Evolutionary conservation across 768 basidiomycete genomes (phyloP), one percentile per base, ranked within the genome.

Genomic region (Trametes coccinea): DNA sequence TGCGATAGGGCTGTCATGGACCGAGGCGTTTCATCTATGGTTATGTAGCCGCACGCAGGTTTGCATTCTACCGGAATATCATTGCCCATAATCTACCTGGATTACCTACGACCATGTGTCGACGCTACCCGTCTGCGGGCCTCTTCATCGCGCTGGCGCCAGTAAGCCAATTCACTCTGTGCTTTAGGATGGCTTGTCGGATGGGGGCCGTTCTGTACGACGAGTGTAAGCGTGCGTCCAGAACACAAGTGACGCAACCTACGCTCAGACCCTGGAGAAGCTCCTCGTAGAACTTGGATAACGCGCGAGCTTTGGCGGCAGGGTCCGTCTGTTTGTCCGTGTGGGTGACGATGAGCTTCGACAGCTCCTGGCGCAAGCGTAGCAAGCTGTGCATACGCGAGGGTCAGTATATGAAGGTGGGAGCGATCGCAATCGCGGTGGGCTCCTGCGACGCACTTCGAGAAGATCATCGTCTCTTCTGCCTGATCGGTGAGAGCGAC

Each of bases 391-490:
- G 61, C 10, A 48, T 34, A 27, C 39, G 27, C 41, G 30, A 22
- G 4, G 11, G 29, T 53, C 9, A 50, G 46, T 10, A 52, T 5
- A 56, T 43, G 8, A 29, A 56, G 2, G 34, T 4, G 13, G 8
- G 37, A 45, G 40, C 17, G 52, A 41, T 29, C 34, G 37, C 34
- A 14, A 41, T 40, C 17, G 17, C 22, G 39, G 41, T 8, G 41
- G 14, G 52, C 22, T 27, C 22, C 27, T 17, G n/a, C 3, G 33
- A 71, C 86, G 66, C 70, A 96, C 96, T 95, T 95, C 27, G 90
- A 86, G 70, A 97, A 97, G 49, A 98, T 90, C 95, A 98, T 97
- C 8, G 92, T 92, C 72, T 97, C 95, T 66, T 97, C 93, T 44
- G 86, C 88, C 62, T 91, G 88, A 41, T 83, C 83, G 3, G 91